Evolutionary conservation across 2,329 filamentous ascomycete genomes (phyloP).

Genomic region (Polychaeton citri): DNA sequence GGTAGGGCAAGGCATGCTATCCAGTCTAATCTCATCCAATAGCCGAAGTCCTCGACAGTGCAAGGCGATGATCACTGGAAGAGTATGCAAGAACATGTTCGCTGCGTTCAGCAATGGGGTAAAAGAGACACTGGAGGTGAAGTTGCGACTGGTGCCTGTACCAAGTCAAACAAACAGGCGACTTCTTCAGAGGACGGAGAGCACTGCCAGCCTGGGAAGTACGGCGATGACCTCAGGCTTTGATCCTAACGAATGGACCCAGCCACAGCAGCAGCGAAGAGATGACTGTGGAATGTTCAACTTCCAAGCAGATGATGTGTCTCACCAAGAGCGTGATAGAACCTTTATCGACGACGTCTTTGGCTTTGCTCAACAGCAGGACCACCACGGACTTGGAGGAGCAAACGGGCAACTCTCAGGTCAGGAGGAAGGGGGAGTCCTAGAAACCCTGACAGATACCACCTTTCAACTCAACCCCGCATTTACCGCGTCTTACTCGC

Average conservation of each 20-base stretch:
- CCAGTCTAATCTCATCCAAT: conserved; percentile 57
- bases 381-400: conserved; percentile 1
- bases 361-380: conserved; percentile 10
- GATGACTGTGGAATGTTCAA: conserved; percentile 17
- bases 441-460: conserved; percentile 19
- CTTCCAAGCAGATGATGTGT: conserved; percentile 4
- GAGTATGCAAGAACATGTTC: conserved; percentile 74
- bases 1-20: conserved; percentile 91
- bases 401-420: conserved; percentile 9
- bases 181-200: conserved; percentile 48
- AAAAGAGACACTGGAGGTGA: conserved; percentile 86
- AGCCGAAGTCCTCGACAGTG: conserved; percentile 47
- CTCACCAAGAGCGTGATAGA: conserved; percentile 6
- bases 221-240: conserved; percentile 45
- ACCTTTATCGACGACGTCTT: conserved; percentile 19
- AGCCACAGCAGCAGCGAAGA: conserved; percentile 46
- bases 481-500: conserved; percentile 15
- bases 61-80: conserved; percentile 68
- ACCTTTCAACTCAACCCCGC: conserved; percentile 19
- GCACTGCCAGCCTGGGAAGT: conserved; percentile 42
- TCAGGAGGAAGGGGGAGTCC: conserved; percentile 14
- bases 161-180: conserved; percentile 49
- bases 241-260: conserved; percentile 65
- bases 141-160: conserved; percentile 70
- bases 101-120: conserved; percentile 72